A percentile compares a stretch with the other conserved stretches of the same genome.
phyloP scores from a whole-genome alignment of 441 rosid species.

The Erysimum pusillum region DNA sequence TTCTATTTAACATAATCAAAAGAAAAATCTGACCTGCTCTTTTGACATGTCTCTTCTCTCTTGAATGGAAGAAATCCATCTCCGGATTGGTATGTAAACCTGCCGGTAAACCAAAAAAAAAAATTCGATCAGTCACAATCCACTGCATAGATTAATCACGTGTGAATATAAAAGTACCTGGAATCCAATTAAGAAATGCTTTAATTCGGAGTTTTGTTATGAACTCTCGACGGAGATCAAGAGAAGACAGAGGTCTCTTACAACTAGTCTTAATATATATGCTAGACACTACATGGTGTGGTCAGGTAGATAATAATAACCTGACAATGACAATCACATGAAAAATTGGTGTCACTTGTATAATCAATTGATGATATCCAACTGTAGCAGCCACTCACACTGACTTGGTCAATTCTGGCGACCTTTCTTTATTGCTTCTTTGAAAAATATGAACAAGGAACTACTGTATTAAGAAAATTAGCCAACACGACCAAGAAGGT shows the following conservation, averaged over 20 bases:
- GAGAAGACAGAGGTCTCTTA: conserved; percentile 12
- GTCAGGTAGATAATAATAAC: conserved; percentile 18
- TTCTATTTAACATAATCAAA: neutral
- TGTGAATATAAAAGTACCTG: neutral
- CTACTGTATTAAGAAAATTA: neutral
- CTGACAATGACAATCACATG: conserved; percentile 17
- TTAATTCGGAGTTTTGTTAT: neutral
- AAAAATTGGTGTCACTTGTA: conserved; percentile 12
- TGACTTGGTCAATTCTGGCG: conserved; percentile 45
- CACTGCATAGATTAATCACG: neutral
- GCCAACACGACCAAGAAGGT: neutral
- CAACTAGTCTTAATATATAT: neutral
- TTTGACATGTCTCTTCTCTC: conserved; percentile 35
- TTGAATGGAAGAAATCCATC: conserved; percentile 47
- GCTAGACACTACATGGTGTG: neutral
- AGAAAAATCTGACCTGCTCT: conserved; percentile 40
- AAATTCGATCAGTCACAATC: conserved; percentile 4
- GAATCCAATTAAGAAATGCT: neutral
- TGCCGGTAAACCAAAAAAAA: neutral
- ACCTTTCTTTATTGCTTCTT: conserved; percentile 8
- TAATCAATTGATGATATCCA: conserved; percentile 1
- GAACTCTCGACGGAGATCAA: conserved; percentile 8
- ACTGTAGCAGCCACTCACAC: conserved; percentile 11
- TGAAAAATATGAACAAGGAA: neutral
- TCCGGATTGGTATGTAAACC: conserved; percentile 1